Evolutionary conservation across 2,329 filamentous ascomycete species (phyloP), one percentile per base, ranked within the genome.

Genomic region (Colletotrichum tanaceti): DNA sequence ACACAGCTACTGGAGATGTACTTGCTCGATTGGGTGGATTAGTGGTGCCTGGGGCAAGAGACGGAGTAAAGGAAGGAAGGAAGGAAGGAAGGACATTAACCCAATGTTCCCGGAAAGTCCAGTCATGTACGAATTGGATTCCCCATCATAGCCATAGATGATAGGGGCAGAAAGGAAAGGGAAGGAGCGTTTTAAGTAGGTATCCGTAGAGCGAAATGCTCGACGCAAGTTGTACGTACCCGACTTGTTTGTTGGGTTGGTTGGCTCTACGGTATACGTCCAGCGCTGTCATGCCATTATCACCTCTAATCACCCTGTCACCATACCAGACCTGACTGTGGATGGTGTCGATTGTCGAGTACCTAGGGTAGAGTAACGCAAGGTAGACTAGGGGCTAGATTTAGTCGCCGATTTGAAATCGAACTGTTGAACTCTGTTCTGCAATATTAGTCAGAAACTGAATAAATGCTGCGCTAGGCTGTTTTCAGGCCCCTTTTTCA

Each of bases 31-130:
- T 32, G 24, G 47, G 47, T 13, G 14, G 46, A 18, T 14, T 24
- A 13, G 28, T 58, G 13, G 4, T 11, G 18, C 4, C 4, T 32
- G 5, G 2, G 41, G 24, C 10, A 18, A 43, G 35, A 18, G 16
- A 14, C 43, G 35, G 44, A 38, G 41, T 38, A 16, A 24, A 46
- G 52, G n/a, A 10, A 18, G 41, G 53, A 41, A 32, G 22, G 54
- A 58, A 43, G 39, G 39, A 46, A 58, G 24, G 11, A 46, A 24
- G 52, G 44, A 43, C 49, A 53, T 63, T 39, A 67, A 52, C 43
- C 59, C 28, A 53, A 55, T 50, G 63, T 57, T 66, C 63, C 43
- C 43, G 63, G 63, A 13, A 50, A 47, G 32, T 14, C n/a, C 20
- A 47, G 18, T 61, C 16, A 18, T 32, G 49, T 16, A n/a, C 22